phyloP scores from a whole-genome alignment of 345 rosid genomes.

The Lepidium didymum region DNA sequence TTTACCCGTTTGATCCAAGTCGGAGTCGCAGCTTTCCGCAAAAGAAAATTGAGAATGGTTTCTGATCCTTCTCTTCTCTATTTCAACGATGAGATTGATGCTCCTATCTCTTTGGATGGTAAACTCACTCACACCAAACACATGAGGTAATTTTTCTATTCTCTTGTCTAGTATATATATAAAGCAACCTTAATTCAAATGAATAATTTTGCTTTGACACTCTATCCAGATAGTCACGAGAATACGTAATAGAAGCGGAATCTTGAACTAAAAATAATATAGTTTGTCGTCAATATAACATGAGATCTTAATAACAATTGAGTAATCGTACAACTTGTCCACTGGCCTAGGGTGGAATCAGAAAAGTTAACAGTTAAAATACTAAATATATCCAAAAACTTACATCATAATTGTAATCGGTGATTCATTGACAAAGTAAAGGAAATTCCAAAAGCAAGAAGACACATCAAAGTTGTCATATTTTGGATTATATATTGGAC shows the following conservation, averaged over 20 bases:
- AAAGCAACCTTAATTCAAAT: too few relatives aligned
- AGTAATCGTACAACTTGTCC: conserved; percentile 26
- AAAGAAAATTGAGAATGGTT: conserved; percentile 48
- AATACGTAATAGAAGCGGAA: conserved; percentile 9
- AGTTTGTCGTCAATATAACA: not conserved
- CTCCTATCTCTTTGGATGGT: conserved; percentile 61
- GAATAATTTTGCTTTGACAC: not conserved
- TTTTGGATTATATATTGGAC: conserved; percentile 11
- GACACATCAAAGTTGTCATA: conserved; percentile 9
- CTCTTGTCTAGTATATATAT: too few relatives aligned
- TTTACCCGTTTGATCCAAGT: conserved; percentile 82
- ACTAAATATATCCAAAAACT: not conserved
- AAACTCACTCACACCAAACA: conserved; percentile 54
- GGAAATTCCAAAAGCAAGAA: not conserved
- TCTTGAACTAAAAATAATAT: not conserved
- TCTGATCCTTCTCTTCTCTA: conserved; percentile 42
- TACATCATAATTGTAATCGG: not conserved
- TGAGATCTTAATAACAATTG: conserved; percentile 6
- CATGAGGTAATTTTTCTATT: conserved; percentile 38
- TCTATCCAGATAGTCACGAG: conserved; percentile 1
- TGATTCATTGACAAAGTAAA: not conserved
- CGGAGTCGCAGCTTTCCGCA: conserved; percentile 52
- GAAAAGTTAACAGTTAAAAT: conserved; percentile 2
- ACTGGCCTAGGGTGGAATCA: conserved; percentile 9
- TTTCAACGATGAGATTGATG: conserved; percentile 63